phyloP scores from a whole-genome alignment of 164 flowering plant species.

The Magnolia changhungtana region DNA sequence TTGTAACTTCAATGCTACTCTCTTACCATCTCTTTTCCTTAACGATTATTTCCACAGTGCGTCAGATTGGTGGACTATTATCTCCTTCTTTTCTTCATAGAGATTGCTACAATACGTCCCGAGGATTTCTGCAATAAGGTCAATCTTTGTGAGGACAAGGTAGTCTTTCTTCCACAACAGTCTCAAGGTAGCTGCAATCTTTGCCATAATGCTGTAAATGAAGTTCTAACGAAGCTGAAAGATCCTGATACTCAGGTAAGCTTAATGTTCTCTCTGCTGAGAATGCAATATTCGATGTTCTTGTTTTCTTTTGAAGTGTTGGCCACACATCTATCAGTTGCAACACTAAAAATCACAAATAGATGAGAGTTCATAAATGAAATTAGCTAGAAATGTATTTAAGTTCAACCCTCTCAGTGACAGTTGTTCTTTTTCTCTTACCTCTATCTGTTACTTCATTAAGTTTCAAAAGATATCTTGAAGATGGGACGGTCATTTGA shows the following conservation, averaged over 20 bases:
- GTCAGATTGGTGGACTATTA: conserved; percentile 73
- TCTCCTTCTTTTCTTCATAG: conserved; percentile 68
- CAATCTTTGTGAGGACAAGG: conserved; percentile 50
- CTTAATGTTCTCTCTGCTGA: neutral
- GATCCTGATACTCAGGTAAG: conserved; percentile 94
- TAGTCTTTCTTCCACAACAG: conserved; percentile 16
- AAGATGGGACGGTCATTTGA: no score
- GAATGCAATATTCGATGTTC: neutral
- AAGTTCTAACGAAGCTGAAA: conserved; percentile 56
- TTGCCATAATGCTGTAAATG: conserved; percentile 62
- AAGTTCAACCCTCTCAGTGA: no score
- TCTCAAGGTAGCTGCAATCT: conserved; percentile 48
- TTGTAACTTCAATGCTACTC: neutral
- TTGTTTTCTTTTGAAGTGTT: neutral
- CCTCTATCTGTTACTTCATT: no score
- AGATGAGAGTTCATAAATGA: no score
- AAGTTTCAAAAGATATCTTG: no score
- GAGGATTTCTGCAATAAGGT: conserved; percentile 58
- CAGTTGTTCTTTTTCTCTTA: no score
- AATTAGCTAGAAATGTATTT: no score
- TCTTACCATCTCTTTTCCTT: neutral
- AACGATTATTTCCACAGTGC: conserved; percentile 51
- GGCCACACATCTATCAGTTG: no score
- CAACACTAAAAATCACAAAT: no score
- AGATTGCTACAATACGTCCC: conserved; percentile 53